These are phyloP conservation scores for Fusarium proliferatum DNA, from an alignment of 2,329 filamentous ascomycete species.

Conservation along the genomic window DNA sequence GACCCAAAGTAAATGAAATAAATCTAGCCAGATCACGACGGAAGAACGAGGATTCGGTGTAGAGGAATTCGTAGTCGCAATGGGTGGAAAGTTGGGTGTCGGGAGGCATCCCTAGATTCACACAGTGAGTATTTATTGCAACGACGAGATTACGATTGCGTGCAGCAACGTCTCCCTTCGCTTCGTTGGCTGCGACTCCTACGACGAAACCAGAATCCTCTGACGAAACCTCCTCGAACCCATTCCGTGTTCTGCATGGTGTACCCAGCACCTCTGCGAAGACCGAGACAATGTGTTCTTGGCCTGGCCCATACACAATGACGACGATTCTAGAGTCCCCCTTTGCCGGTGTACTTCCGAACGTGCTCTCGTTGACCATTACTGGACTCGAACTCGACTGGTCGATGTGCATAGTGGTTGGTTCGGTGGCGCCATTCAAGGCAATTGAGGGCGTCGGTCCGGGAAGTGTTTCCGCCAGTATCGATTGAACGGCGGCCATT, in stretches of 20 bases:
- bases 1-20: conserved; percentile 81
- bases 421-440: conserved; percentile 42
- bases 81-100: conserved; percentile 71
- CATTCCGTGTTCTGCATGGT: conserved; percentile 69
- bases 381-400: conserved; percentile 50
- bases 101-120: conserved; percentile 76
- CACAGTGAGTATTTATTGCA: conserved; percentile 80
- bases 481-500: conserved; percentile 56
- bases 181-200: conserved; percentile 69
- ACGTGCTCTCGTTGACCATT: conserved; percentile 52
- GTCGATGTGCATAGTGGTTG: conserved; percentile 50
- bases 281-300: conserved; percentile 78
- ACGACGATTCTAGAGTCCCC: conserved; percentile 70
- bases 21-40: conserved; percentile 82
- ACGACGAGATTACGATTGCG: conserved; percentile 70
- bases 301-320: conserved; percentile 76
- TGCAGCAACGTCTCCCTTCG: conserved; percentile 67
- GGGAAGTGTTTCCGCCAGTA: conserved; percentile 50
- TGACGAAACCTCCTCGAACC: conserved; percentile 64
- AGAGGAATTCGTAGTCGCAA: conserved; percentile 90
- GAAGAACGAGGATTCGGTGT: conserved; percentile 77
- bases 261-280: conserved; percentile 85
- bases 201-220: conserved; percentile 73
- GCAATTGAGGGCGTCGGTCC: conserved; percentile 41
- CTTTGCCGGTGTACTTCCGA: conserved; percentile 59